Base-by-base conservation (phyloP, 345 rosid genomes). In the Eutrema yunnanense region DNA sequence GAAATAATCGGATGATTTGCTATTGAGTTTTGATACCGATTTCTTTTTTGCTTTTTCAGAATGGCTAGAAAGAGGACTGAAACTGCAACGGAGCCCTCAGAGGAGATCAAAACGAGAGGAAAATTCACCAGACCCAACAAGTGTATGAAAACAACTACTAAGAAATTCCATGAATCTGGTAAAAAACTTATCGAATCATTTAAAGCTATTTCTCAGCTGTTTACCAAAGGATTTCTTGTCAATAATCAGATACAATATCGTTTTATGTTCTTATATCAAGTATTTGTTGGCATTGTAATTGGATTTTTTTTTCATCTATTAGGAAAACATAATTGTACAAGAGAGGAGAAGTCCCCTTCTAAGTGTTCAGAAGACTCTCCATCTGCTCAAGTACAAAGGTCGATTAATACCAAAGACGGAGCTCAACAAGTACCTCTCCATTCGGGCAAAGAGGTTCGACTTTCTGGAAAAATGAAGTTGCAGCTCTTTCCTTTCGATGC, bases 401-500 rank as follows among this genome's bases (percentile, higher is more conserved):
- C 43, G 54, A 42, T 70, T 47, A 48, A 59, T 69, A 54, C 55
- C 34, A 37, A 54, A 37, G 74, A 76, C 57, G 38, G 36, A 43
- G 40, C 48, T 60, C 74, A 71, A 36, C 52, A 42, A 61, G 58
- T 52, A 43, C 68, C 80, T 22, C 40, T 37, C 56, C 62, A 69
- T 63, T 72, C 84, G 29, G 62, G 66, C 34, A 81, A 81, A 75
- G 54, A 38, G 16, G 73, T 62, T 69, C 67, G 13, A 63, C 79
- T 71, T 63, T 82, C 71, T 12, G 51, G 65, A 38, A 94, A 91
- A 81, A 77, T 94, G 57, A 89, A 87, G 87, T 76, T 91, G 84
- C 97, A 88, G 82, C 96, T 92, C 14, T 95, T 92, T 78, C 97
- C 99, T 33, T 10, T 82, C 9, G 93, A 95, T 86, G 84, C 84